phyloP scores from a whole-genome alignment of 108 stramenopile species.

The Hondaea fermentalgiana region DNA sequence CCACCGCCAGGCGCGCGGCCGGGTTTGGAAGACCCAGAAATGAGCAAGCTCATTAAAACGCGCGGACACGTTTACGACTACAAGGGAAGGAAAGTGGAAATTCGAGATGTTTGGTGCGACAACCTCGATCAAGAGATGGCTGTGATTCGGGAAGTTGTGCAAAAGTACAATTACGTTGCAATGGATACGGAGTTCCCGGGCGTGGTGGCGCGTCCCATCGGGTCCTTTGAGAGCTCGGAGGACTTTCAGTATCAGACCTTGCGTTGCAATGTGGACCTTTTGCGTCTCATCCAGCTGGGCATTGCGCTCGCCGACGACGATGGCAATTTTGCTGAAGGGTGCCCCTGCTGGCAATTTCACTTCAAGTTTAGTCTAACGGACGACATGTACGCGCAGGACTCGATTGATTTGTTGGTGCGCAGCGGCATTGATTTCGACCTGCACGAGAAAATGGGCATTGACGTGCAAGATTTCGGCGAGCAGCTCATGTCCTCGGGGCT shows the following conservation, averaged over 20 bases:
- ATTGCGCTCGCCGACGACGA: conserved; percentile 80
- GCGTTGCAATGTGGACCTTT: conserved; percentile 92
- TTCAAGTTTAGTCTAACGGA: conserved; percentile 73
- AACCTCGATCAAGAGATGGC: conserved; percentile 70
- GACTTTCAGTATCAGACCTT: conserved; percentile 96
- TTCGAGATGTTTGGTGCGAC: conserved; percentile 52
- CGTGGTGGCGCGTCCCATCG: conserved; percentile 93
- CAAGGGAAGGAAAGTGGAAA: conserved; percentile 41
- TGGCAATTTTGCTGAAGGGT: conserved; percentile 77
- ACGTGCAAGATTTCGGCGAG: conserved; percentile 87
- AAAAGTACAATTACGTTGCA: conserved; percentile 87
- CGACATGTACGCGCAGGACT: conserved; percentile 98
- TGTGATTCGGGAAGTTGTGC: conserved; percentile 76
- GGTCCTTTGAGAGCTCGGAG: conserved; percentile 36
- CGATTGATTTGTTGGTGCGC: conserved; percentile 83
- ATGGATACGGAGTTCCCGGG: conserved; percentile 99
- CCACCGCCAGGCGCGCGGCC: neutral
- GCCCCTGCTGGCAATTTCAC: conserved; percentile 99
- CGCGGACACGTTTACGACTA: conserved; percentile 17
- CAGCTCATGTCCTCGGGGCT: conserved; percentile 90
- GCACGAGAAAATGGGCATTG: conserved; percentile 83
- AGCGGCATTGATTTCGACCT: conserved; percentile 88
- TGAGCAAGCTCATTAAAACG: neutral
- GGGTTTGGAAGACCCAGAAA: neutral
- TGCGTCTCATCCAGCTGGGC: conserved; percentile 96